phyloP scores from a whole-genome alignment of 768 basidiomycete genomes.

The Phanerodontia chrysosporium region DNA sequence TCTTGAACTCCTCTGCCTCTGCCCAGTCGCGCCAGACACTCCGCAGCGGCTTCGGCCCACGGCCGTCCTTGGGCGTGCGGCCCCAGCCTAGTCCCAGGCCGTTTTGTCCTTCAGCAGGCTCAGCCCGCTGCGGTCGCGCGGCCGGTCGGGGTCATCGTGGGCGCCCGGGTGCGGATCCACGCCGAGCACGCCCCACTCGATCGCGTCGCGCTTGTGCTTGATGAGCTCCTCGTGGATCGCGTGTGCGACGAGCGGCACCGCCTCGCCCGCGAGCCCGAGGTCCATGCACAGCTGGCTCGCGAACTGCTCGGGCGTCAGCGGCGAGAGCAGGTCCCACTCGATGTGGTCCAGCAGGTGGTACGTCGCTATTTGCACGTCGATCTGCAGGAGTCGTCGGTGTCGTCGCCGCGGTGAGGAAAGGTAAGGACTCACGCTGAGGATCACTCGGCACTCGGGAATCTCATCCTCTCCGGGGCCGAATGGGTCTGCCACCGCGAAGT shows the following conservation, averaged over 20 bases:
- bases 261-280: conserved; percentile 84
- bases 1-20: conserved; percentile 87
- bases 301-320: conserved; percentile 85
- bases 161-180: conserved; percentile 33
- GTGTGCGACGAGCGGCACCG: conserved; percentile 83
- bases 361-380: conserved; percentile 94
- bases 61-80: conserved; percentile 69
- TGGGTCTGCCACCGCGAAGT: conserved; percentile 55
- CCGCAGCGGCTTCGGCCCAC: conserved; percentile 76
- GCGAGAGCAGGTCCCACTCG: conserved; percentile 97
- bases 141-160: conserved; percentile 25
- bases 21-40: conserved; percentile 96
- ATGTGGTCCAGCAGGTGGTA: conserved; percentile 92
- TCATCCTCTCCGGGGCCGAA: conserved; percentile 50
- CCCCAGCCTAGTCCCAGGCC: conserved; percentile 76
- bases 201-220: conserved; percentile 91
- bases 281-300: conserved; percentile 76
- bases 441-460: conserved; percentile 74
- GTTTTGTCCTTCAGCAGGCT: conserved; percentile 72
- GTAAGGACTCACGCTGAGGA: conserved; percentile 64
- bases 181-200: conserved; percentile 89
- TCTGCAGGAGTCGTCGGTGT: conserved; percentile 45
- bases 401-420: too few species aligned
- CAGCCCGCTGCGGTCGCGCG: conserved; percentile 46
- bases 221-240: conserved; percentile 94